Conservation (phyloP, 441 rosid genomes). For the Isatis lusitanica region DNA sequence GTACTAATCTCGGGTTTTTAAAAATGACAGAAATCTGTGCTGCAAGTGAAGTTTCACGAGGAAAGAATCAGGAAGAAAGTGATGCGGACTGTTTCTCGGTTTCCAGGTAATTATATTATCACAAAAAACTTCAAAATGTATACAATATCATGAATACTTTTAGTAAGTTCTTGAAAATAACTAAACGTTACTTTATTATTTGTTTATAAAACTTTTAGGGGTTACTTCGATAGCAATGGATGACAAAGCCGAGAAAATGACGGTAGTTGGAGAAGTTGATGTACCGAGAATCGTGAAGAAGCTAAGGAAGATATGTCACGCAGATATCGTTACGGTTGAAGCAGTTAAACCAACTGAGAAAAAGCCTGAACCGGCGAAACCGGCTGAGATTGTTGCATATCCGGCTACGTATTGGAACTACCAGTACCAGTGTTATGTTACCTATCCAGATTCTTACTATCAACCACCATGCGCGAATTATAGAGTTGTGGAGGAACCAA, state of each 20-base stretch:
- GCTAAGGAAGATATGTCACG: slow-evolving; percentile 52
- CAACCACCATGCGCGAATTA: neutral
- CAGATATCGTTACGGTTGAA: slow-evolving; percentile 57
- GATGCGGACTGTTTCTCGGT: neutral
- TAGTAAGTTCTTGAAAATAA: neutral
- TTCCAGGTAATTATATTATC: slow-evolving; percentile 17
- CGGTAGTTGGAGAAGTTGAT: slow-evolving; percentile 56
- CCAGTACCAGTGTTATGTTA: neutral
- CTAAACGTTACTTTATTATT: neutral
- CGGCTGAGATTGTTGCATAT: neutral
- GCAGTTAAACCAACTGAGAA: slow-evolving; percentile 61
- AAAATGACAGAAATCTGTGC: slow-evolving; percentile 24
- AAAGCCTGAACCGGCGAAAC: slow-evolving; percentile 52
- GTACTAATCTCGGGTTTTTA: neutral
- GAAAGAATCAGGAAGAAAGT: slow-evolving; percentile 28
- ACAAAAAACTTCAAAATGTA: neutral
- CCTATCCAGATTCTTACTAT: slow-evolving; percentile 1
- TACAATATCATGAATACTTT: neutral
- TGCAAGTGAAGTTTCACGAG: slow-evolving; percentile 23
- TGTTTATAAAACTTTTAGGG: slow-evolving; percentile 34
- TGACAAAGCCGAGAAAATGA: slow-evolving; percentile 60
- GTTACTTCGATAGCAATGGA: slow-evolving; percentile 56
- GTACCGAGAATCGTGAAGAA: slow-evolving; percentile 45
- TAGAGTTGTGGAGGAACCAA: slow-evolving; percentile 21
- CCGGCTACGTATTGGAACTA: slow-evolving; percentile 13